These are phyloP conservation scores for Tetrahymena malaccensis DNA, from an alignment of 73 alveolate species.

Conservation along the genomic window DNA sequence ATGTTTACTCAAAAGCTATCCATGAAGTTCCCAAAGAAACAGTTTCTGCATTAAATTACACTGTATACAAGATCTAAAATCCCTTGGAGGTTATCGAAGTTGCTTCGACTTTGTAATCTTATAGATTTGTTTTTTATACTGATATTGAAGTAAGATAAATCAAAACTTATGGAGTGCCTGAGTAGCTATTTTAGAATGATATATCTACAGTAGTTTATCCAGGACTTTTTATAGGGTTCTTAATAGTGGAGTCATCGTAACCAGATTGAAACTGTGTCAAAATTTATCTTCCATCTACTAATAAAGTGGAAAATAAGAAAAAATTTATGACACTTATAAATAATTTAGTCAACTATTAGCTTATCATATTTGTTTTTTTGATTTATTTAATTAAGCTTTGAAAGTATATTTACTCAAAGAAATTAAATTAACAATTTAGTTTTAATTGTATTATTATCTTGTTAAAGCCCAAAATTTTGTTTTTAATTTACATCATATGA, in stretches of 20 bases:
- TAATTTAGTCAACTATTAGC: no score
- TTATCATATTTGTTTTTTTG: not conserved
- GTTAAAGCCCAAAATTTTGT: not conserved
- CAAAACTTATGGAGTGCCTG: not conserved
- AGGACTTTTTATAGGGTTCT: not conserved
- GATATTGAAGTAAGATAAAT: not conserved
- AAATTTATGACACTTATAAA: no score
- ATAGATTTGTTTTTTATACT: not conserved
- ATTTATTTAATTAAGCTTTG: not conserved
- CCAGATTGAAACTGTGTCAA: not conserved
- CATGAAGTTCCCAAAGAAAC: not conserved
- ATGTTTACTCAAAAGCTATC: not conserved
- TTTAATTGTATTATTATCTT: no score
- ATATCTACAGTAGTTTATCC: not conserved
- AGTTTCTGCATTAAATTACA: not conserved
- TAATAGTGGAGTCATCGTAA: not conserved
- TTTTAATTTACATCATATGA: not conserved
- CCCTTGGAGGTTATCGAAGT: not conserved
- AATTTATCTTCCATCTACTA: not conserved
- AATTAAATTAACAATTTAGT: no score
- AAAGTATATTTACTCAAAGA: not conserved
- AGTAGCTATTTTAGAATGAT: not conserved
- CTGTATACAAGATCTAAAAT: not conserved
- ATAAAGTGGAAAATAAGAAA: not conserved
- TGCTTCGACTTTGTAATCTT: not conserved